phyloP scores from a whole-genome alignment of 768 basidiomycete species.

The Tulasnella sp. region DNA sequence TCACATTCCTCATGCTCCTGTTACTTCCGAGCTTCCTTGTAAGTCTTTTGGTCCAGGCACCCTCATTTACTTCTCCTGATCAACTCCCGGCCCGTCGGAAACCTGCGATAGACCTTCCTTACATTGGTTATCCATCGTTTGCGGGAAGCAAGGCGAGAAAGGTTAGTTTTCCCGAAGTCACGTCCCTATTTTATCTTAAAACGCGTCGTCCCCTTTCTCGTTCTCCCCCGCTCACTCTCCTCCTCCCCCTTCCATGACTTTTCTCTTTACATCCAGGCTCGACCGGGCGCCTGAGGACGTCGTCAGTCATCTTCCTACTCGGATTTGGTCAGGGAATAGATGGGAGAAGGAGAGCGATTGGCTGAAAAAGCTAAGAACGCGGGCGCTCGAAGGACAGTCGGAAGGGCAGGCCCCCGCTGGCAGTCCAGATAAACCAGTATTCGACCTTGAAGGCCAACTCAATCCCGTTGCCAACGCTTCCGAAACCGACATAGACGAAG shows the following conservation, averaged over 20 bases:
- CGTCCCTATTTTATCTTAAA: slow-evolving; percentile 6
- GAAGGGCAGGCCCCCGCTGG: slow-evolving; percentile 47
- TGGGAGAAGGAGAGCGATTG: slow-evolving; percentile 60
- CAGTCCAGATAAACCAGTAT: slow-evolving; percentile 37
- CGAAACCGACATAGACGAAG: slow-evolving; percentile 34
- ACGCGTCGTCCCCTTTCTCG: not conserved
- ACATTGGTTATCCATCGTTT: slow-evolving; percentile 88
- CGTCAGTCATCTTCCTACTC: slow-evolving; percentile 77
- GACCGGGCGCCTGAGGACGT: slow-evolving; percentile 83
- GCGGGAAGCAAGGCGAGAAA: slow-evolving; percentile 75
- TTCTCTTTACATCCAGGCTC: slow-evolving; percentile 44
- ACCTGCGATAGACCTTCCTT: slow-evolving; percentile 72
- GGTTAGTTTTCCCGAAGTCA: slow-evolving; percentile 28
- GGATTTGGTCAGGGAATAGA: slow-evolving; percentile 78
- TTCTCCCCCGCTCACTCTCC: slow-evolving; percentile 12
- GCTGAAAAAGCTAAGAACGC: slow-evolving; percentile 50
- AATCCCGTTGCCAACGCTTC: slow-evolving; percentile 31
- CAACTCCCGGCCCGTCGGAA: slow-evolving; percentile 52
- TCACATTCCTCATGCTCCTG: slow-evolving; percentile 85
- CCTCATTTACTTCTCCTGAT: slow-evolving; percentile 50
- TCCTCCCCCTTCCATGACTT: slow-evolving; percentile 42
- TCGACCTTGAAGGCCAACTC: slow-evolving; percentile 35
- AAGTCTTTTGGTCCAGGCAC: slow-evolving; percentile 74
- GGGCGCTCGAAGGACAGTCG: slow-evolving; percentile 42
- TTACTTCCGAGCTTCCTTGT: slow-evolving; percentile 81